phyloP scores from a whole-genome alignment of 169 alveolate genomes.

The Theileria sp. region DNA sequence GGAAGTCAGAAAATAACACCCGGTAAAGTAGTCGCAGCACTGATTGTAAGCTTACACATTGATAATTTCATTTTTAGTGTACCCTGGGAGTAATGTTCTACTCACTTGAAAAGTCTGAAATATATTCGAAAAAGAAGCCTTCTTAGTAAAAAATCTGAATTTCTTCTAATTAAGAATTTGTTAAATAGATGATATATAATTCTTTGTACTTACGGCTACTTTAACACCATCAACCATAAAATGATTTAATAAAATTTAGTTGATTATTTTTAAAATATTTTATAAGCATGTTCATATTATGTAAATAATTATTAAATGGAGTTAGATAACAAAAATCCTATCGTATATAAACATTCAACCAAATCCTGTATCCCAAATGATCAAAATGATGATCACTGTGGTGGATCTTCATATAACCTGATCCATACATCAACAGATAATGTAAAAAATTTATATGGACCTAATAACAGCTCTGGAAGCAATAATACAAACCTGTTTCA shows the following conservation, averaged over 20 bases:
- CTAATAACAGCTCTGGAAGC: not conserved
- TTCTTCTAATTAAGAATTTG: not conserved
- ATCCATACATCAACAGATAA: not conserved
- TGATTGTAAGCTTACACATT: slow-evolving; percentile 24
- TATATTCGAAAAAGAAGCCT: not conserved
- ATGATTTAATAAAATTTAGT: not conserved
- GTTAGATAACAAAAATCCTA: slow-evolving; percentile 53
- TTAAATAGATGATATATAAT: not conserved
- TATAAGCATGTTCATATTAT: not conserved
- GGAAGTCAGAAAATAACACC: slow-evolving; percentile 42
- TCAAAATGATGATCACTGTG: not conserved
- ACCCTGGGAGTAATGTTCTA: slow-evolving; percentile 55
- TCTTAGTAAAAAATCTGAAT: not conserved
- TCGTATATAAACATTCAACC: slow-evolving; percentile 31
- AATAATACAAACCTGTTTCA: slow-evolving; percentile 15
- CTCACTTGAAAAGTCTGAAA: slow-evolving; percentile 46
- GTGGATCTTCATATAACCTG: not conserved
- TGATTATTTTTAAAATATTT: not conserved
- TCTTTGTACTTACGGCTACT: not conserved
- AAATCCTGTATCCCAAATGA: not conserved
- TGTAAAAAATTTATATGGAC: not conserved
- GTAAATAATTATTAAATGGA: not conserved
- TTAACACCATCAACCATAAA: not conserved
- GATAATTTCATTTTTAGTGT: slow-evolving; percentile 17
- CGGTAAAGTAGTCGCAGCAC: slow-evolving; percentile 44